Conservation (phyloP, 164 flowering plant species). For the Kingdonia uniflora region DNA sequence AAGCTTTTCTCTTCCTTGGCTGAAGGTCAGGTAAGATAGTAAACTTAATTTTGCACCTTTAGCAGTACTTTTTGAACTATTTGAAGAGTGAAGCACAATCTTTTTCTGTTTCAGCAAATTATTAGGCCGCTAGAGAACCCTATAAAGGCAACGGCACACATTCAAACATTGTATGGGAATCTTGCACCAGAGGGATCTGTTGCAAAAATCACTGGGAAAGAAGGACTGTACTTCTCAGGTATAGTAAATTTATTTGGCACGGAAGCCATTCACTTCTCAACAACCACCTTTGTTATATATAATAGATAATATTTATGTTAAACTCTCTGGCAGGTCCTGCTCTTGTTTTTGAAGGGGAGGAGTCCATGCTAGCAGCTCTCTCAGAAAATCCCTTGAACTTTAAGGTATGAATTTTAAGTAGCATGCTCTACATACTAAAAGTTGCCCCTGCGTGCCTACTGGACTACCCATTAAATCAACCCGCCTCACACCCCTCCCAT, state of each 20-base stretch:
- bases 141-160: conserved; percentile 85
- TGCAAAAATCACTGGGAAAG: conserved; percentile 98
- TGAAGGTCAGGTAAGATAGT: conserved; percentile 61
- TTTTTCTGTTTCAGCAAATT: conserved; percentile 43
- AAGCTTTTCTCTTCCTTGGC: conserved; percentile 49
- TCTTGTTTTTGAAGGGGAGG: conserved; percentile 95
- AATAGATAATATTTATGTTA: conserved; percentile 1
- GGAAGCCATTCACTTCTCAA: background rate
- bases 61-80: background rate
- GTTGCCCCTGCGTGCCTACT: too few species aligned
- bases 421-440: too few species aligned
- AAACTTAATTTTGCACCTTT: background rate
- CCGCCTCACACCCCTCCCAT: too few species aligned
- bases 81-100: conserved; percentile 1
- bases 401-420: conserved; percentile 40
- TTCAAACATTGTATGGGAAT: conserved; percentile 88
- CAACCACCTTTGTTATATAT: background rate
- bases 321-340: conserved; percentile 64
- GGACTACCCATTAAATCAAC: too few species aligned
- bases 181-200: conserved; percentile 97
- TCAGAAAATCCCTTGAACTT: conserved; percentile 67
- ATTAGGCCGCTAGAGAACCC: conserved; percentile 72
- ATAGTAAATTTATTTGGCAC: conserved; percentile 3
- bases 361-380: conserved; percentile 84
- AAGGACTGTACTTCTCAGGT: conserved; percentile 90